Evolutionary conservation across 495 filamentous ascomycete genomes (phyloP), one percentile per base, ranked within the genome.

Genomic region (Penicillium roqueforti): DNA sequence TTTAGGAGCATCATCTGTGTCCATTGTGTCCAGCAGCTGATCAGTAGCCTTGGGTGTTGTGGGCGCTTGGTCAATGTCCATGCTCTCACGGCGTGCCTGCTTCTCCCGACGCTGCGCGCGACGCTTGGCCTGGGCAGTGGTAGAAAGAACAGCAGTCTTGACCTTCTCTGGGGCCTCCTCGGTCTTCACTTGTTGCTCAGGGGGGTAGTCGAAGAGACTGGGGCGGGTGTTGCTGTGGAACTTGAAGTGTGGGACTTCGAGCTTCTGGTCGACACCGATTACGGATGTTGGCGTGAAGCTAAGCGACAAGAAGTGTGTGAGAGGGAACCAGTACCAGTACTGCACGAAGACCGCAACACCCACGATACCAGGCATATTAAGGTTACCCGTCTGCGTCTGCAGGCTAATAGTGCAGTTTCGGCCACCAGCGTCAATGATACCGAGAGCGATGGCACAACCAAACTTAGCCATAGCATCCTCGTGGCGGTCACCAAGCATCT

Each of bases 321-420:
- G 84, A 43, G 95, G 95, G 83, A 99, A 99, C 95, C 95, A 99
- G 74, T 99, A 99, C 95, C 95, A 99, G 75, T 99, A 99, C 69
- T 99, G 95, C 6, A 90, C 93, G 75, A 99, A 99, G 25, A 99
- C 87, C 37, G 91, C 91, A 83, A 96, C 96, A 56, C 95, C 95
- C 19, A 99, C 92, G 53, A 97, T 93, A 53, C 89, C 95, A 16
- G 90, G 82, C 89, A 97, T 93, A 76, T 97, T 97, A 55, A 99
- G 80, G 61, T 96, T 99, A 51, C 95, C 95, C 0, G 93, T 96
- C 74, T 95, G 92, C 1, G 95, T 99, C 67, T 97, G 93, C 48
- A 99, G 79, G 41, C 92, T 91, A 56, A 99, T 97, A 13, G 95
- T 96, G 79, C 93, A 97, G 71, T 99, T 99, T 18, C 95, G 87